Percentiles rank a stretch among this genome's conserved stretches.
phyloP scores from a whole-genome alignment of 2,329 filamentous ascomycete species.

The Exophiala phaeomuriformis region DNA sequence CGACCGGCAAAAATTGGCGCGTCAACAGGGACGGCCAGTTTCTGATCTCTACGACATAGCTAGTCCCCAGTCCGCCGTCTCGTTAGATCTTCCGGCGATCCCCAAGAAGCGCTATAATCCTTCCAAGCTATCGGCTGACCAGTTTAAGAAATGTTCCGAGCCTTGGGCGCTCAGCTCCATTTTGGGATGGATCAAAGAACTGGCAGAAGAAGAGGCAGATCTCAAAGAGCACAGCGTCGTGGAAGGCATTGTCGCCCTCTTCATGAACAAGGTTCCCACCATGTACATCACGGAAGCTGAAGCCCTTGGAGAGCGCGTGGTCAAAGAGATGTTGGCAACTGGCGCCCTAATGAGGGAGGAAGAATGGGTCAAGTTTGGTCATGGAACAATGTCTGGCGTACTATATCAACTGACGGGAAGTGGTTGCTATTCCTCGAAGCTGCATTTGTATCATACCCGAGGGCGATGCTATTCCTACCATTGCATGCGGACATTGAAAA shows the following conservation, averaged over 20 bases:
- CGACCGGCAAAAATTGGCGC: conserved; percentile 51
- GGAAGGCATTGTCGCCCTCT: conserved; percentile 79
- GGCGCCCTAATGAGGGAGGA: conserved; percentile 79
- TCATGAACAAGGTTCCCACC: conserved; percentile 90
- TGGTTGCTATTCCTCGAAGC: conserved; percentile 80
- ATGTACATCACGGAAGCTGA: conserved; percentile 99
- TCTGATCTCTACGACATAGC: conserved; percentile 48
- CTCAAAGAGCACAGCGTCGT: conserved; percentile 76
- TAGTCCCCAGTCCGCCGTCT: conserved; percentile 46
- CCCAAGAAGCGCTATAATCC: conserved; percentile 81
- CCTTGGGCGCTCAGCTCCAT: conserved; percentile 93
- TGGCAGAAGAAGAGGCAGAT: conserved; percentile 87
- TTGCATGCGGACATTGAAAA: conserved; percentile 88
- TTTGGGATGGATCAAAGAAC: conserved; percentile 73
- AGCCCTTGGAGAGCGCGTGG: conserved; percentile 67
- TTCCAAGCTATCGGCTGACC: conserved; percentile 68
- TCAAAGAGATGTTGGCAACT: conserved; percentile 69
- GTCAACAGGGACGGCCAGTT: conserved; percentile 48
- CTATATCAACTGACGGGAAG: conserved; percentile 86
- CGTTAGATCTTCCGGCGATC: conserved; percentile 76
- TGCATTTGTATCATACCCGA: conserved; percentile 58
- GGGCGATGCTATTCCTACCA: conserved; percentile 89
- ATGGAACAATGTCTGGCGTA: conserved; percentile 74
- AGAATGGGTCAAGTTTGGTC: conserved; percentile 93
- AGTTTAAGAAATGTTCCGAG: conserved; percentile 78